Base-by-base conservation (phyloP, 768 basidiomycete genomes). In the Tulasnella sp. region DNA sequence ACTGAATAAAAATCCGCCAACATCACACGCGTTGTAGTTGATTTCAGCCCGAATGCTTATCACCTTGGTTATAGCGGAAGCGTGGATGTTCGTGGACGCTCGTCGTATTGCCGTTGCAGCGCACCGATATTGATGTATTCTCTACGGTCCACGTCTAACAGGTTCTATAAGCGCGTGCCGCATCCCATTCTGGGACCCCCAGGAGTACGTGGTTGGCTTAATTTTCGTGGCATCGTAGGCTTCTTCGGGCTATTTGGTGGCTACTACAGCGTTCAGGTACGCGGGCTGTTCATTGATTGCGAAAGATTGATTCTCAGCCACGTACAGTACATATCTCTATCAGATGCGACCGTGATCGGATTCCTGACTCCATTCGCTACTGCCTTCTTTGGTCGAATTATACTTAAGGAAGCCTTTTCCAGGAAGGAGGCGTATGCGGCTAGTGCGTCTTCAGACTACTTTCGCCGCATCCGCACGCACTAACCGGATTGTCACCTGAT, bases 261-360 rank as follows among this genome's bases (percentile, higher is more conserved):
- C 9, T 73, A 79, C 71, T 79, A 34, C 40, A 79, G 78, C 72
- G 78, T 79, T 48, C 78, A 79, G 76, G 76, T 77, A 39, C n/a
- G 56, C 74, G 21, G 19, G 12, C 38, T 24, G n/a, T 44, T 62
- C 12, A 27, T 38, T 38, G 34, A 58, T 21, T 36, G 4, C 5
- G 52, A 77, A 40, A 34, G 9, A 9, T 21, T 21, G 5, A 38
- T 77, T 21, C 38, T 77, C 52, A 58, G 6, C 6, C 27, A 36
- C 31, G 10, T 40, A 34, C 21, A 77, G 73, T 79, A 79, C 71
- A 68, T 79, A 34, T 79, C 78, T 9, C 44, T 79, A 42, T 79
- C 78, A 73, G 78, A 79, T 44, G 16, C 42, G 3, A 79, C 78
- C 34, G 52, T 48, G 5, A 79, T 79, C 34, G 73, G 71, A 7